Evolutionary conservation across 2,329 filamentous ascomycete species (phyloP), one percentile per base, ranked within the genome.

Genomic region (Fusarium napiforme): DNA sequence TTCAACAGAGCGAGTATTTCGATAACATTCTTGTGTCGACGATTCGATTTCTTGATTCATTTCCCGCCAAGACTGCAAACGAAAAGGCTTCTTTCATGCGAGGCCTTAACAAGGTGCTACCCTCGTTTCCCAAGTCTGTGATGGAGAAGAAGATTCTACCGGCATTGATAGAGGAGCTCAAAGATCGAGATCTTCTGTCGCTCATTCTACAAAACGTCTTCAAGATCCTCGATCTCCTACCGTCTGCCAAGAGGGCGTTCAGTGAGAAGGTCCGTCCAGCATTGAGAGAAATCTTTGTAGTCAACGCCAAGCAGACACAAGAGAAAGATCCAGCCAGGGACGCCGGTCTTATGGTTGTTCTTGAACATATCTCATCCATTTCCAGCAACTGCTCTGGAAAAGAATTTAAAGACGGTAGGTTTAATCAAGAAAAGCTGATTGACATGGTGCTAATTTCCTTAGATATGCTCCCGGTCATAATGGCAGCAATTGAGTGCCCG

Each of bases 1-100:
- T 99, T 76, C 96, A 99, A 79, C 91, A 98, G 81, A 97, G 95
- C 78, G 92, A 94, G 74, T 99, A 97, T 80, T 99, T 99, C 80
- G 95, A 99, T 83, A 99, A 98, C 78, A 93, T 98, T 50, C 87
- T 99, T 9, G 94, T 99, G 28, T 97, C 95, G 1, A 98, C 96
- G 0, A 97, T 99, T 71, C 93, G 96, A 18, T 99, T 99, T 79
- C 85, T 99, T 32, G 96, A 99, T 77, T 89, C 92, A 0, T 90
- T 99, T 67, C 96, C 96, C 0, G 93, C 94, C 39, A 99, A 99
- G 84, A 97, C 95, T 3, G 88, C 93, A 0, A 93, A 90, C 71
- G 96, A 99, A 79, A 99, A 99, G 81, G 88, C 92, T 11, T 92
- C 95, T 65, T 99, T 99, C 80, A 90, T 99, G 88, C 91, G 94